Evolutionary conservation across 1,284 basidiomycete species (phyloP), one percentile per base, ranked within the genome.

Genomic region (Ustilago esculenta): DNA sequence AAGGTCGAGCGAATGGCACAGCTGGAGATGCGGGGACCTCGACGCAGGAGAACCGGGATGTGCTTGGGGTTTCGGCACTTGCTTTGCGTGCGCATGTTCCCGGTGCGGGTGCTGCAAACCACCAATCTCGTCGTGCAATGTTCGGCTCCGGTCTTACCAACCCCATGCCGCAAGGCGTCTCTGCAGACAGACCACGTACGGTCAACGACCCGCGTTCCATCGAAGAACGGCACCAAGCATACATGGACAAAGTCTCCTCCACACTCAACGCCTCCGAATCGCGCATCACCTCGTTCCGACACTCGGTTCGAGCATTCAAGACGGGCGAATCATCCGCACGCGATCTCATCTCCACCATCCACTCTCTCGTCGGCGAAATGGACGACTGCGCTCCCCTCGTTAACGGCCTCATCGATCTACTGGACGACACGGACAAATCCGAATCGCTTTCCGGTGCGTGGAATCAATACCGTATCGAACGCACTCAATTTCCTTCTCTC

Each of bases 331-430:
- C 88, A 14, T 88, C 86, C 20, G 90, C 92, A 0, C 85, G 88
- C 11, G 94, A 96, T 82, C 85, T 97, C 73, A 88, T 97, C 42
- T 90, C 90, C 36, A 95, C 92, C 0, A 85, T 95, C 11, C 94
- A 89, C 87, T 90, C 89, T 73, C 86, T 97, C 17, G 84, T 96
- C 14, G 91, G 94, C 68, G 73, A 76, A 21, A 54, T 71, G 41
- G 59, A 70, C 30, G 59, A 63, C 11, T 55, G 64, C n/a, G 60
- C 68, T 0, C 88, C 88, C 51, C 86, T 96, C 32, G 85, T 95
- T 37, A 90, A 90, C 57, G 86, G 88, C 6, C 85, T 95, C 17
- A 88, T 66, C 30, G 75, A 72, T 21, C 59, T 81, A 11, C 27
- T 77, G 23, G 67, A 73, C 14, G 90, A 92, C 42, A 88, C 89